Percentiles rank a stretch among this genome's conserved stretches.
Evolutionary conservation across 1,284 basidiomycete species (phyloP).

Genomic region (Lentinula novae-zelandiae): DNA sequence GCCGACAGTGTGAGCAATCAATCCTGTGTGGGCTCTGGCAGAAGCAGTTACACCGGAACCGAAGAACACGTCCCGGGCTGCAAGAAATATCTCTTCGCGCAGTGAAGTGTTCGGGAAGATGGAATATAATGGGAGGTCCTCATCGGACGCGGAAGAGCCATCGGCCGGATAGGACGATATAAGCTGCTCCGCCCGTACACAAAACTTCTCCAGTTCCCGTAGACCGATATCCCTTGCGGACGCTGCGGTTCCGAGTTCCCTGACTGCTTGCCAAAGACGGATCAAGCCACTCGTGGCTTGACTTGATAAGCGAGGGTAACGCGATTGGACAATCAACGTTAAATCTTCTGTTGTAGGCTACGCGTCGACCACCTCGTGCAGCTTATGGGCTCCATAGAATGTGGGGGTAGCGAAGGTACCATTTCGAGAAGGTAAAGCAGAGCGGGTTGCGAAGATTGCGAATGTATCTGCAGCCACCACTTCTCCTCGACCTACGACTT

Average conservation of each 20-base stretch:
- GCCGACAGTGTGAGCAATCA: slow-evolving; percentile 53
- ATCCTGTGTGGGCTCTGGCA: slow-evolving; percentile 47
- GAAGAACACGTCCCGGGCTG: slow-evolving; percentile 92
- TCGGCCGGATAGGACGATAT: slow-evolving; percentile 47
- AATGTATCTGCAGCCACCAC: slow-evolving; percentile 76
- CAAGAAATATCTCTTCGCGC: slow-evolving; percentile 89
- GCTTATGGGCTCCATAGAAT: slow-evolving; percentile 84
- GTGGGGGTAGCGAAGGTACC: slow-evolving; percentile 47
- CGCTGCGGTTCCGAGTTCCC: slow-evolving; percentile 42
- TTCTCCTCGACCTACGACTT: slow-evolving; percentile 64
- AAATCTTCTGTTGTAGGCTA: slow-evolving; percentile 68
- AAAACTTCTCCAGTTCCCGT: slow-evolving; percentile 89
- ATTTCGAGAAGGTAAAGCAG: slow-evolving; percentile 41
- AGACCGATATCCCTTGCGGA: slow-evolving; percentile 69
- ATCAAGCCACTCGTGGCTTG: slow-evolving; percentile 49
- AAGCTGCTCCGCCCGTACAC: slow-evolving; percentile 66
- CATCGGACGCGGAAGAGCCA: slow-evolving; percentile 30
- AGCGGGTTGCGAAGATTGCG: slow-evolving; percentile 80
- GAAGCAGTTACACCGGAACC: slow-evolving; percentile 61
- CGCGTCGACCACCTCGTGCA: slow-evolving; percentile 64
- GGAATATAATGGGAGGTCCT: slow-evolving; percentile 28
- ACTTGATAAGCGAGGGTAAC: slow-evolving; percentile 61
- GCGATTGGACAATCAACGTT: slow-evolving; percentile 59
- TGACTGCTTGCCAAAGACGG: slow-evolving; percentile 58
- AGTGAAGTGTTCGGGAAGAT: slow-evolving; percentile 74